A percentile compares a stretch with the other conserved stretches of the same genome.
phyloP scores from a whole-genome alignment of 345 rosid genomes.

The Gossypium longicalyx region DNA sequence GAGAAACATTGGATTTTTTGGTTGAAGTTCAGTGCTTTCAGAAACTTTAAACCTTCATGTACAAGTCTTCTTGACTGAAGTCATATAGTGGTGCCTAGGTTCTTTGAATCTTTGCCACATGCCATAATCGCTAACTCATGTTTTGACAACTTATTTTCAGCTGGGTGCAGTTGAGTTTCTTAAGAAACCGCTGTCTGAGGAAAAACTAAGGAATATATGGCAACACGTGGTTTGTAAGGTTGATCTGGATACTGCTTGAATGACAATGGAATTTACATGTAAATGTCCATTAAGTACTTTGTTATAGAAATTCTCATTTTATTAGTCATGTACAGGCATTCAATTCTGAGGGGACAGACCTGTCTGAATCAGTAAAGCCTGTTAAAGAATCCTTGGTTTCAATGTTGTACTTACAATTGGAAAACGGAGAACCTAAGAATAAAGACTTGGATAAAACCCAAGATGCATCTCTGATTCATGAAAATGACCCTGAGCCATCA shows the following conservation, averaged over 20 bases:
- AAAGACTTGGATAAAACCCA: constrained; percentile 26
- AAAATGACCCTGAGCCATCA: constrained; percentile 33
- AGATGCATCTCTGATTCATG: constrained; percentile 26
- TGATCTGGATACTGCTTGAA: constrained; percentile 2
- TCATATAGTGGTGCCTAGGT: neutral
- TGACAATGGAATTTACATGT: neutral
- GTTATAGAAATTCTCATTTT: constrained; percentile 19
- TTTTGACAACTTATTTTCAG: constrained; percentile 47
- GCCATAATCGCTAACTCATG: neutral
- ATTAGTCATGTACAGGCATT: constrained; percentile 58
- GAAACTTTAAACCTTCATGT: neutral
- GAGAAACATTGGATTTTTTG: neutral
- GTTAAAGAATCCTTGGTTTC: constrained; percentile 67
- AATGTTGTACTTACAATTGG: constrained; percentile 42
- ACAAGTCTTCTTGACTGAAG: neutral
- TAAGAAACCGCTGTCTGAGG: constrained; percentile 70
- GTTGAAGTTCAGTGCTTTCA: neutral
- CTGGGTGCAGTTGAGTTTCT: constrained; percentile 98
- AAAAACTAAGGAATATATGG: constrained; percentile 86
- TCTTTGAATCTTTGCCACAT: neutral
- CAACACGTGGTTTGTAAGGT: constrained; percentile 98
- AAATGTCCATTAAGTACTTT: neutral
- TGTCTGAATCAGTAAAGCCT: constrained; percentile 60
- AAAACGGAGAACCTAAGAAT: constrained; percentile 26
- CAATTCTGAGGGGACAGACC: constrained; percentile 46